phyloP scores from a whole-genome alignment of 306 rosid species.

The Cajanus cajan region DNA sequence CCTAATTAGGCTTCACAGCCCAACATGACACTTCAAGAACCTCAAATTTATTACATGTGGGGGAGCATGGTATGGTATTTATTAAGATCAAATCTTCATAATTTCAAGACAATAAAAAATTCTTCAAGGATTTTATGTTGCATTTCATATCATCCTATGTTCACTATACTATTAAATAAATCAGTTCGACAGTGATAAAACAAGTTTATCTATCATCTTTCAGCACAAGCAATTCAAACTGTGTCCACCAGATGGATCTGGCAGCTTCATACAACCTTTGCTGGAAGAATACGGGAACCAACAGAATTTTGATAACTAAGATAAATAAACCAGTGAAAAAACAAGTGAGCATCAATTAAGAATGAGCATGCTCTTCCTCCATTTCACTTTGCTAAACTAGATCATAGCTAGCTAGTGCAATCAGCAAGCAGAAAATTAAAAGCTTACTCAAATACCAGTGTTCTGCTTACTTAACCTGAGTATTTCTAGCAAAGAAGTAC shows the following conservation, averaged over 20 bases:
- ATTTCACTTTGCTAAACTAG: background rate
- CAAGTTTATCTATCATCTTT: background rate
- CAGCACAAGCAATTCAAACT: background rate
- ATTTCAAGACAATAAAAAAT: background rate
- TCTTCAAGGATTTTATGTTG: conserved; percentile 13
- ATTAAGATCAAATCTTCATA: background rate
- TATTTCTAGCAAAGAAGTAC: background rate
- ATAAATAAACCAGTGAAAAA: background rate
- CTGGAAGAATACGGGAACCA: background rate
- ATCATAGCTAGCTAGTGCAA: conserved; percentile 10
- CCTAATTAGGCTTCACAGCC: background rate
- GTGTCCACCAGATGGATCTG: background rate
- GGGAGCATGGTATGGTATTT: background rate
- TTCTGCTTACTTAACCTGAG: conserved; percentile 16
- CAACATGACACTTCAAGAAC: too few relatives aligned
- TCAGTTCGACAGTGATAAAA: background rate
- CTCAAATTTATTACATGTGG: background rate
- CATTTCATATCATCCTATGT: background rate
- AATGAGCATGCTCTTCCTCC: background rate
- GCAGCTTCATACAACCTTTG: background rate
- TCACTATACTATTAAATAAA: background rate
- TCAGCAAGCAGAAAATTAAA: background rate
- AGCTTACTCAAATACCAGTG: background rate
- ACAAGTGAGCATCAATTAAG: background rate
- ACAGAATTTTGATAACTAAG: background rate